Evolutionary conservation across 495 filamentous ascomycete species (phyloP).

Genomic region (Xylaria nigripes): DNA sequence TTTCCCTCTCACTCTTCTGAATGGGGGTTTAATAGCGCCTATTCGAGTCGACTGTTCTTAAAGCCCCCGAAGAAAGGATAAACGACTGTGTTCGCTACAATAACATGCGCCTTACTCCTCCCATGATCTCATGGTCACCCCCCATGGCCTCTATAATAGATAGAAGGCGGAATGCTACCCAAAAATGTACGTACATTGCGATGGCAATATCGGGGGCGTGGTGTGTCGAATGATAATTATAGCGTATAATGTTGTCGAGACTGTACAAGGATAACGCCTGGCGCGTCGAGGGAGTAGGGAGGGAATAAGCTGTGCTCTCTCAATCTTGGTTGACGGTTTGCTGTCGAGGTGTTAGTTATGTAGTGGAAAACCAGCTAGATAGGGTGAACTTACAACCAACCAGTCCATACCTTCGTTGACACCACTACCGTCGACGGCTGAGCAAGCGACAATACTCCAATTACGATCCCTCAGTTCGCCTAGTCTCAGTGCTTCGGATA

Average conservation of each 20-base stretch:
- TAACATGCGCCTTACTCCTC: constrained; percentile 8
- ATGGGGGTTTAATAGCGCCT: background rate
- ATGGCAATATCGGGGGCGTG: constrained; percentile 1
- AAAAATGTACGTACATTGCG: constrained; percentile 5
- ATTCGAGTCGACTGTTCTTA: background rate
- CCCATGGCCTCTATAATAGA: background rate
- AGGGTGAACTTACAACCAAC: constrained; percentile 73
- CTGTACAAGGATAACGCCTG: constrained; percentile 16
- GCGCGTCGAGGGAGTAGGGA: background rate
- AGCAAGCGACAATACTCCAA: constrained; percentile 98
- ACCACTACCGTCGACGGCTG: constrained; percentile 89
- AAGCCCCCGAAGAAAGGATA: background rate
- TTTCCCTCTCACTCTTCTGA: background rate
- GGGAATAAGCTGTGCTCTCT: background rate
- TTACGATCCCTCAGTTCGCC: constrained; percentile 90
- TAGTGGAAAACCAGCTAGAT: background rate
- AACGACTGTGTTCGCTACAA: constrained; percentile 6
- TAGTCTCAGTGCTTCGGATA: constrained; percentile 82
- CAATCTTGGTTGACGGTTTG: constrained; percentile 45
- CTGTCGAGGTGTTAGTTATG: constrained; percentile 19
- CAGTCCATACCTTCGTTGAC: constrained; percentile 98
- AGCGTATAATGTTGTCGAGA: constrained; percentile 5
- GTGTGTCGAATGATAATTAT: background rate
- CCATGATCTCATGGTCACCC: background rate
- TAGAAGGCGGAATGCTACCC: constrained; percentile 4